These are phyloP conservation scores for Tricholoma hemisulphureum DNA, from an alignment of 768 basidiomycete species.

Conservation along the genomic window DNA sequence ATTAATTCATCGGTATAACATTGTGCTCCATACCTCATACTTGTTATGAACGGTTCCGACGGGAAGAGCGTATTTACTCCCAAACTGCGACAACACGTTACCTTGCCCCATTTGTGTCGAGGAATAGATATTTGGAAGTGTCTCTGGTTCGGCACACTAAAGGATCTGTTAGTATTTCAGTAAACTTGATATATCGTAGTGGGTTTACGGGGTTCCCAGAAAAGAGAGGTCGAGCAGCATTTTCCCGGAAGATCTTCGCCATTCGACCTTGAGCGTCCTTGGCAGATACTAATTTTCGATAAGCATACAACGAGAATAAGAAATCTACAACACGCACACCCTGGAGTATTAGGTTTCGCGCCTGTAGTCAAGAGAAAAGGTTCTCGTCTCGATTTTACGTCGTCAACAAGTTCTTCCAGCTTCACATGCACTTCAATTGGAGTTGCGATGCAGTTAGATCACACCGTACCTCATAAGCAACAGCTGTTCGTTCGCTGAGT, in stretches of 20 bases:
- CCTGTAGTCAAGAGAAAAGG: neutral
- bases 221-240: slow-evolving; percentile 67
- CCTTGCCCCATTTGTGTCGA: slow-evolving; percentile 58
- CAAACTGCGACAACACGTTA: slow-evolving; percentile 66
- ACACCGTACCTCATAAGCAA: slow-evolving; percentile 48
- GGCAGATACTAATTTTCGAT: slow-evolving; percentile 27
- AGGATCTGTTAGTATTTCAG: neutral
- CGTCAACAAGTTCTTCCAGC: neutral
- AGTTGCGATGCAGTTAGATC: neutral
- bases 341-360: neutral
- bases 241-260: slow-evolving; percentile 56
- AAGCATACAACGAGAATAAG: neutral
- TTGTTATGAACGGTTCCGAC: slow-evolving; percentile 71
- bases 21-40: slow-evolving; percentile 52
- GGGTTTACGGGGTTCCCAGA: slow-evolving; percentile 49
- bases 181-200: neutral
- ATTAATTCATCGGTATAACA: neutral
- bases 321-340: neutral
- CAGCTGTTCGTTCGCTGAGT: slow-evolving; percentile 49
- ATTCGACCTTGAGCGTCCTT: slow-evolving; percentile 58
- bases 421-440: neutral
- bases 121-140: slow-evolving; percentile 88
- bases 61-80: slow-evolving; percentile 79
- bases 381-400: neutral
- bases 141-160: slow-evolving; percentile 55